Conservation (phyloP, 768 basidiomycete species). For the Pleurotus platypus region DNA sequence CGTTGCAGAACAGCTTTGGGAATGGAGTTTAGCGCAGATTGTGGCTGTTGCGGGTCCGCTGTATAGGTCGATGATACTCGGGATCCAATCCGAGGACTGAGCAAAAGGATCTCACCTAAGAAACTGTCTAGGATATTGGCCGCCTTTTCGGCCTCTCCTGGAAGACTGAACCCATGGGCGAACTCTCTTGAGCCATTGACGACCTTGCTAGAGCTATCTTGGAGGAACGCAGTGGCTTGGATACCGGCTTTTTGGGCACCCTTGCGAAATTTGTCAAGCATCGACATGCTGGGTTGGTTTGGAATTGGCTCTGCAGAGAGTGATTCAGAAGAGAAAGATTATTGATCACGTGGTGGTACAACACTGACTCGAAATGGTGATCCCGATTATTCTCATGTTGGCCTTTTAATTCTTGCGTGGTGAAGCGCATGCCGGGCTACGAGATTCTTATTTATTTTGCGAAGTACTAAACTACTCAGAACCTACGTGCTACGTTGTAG, state of each 20-base stretch:
- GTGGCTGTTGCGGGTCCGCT: constrained; percentile 87
- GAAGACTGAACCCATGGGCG: constrained; percentile 82
- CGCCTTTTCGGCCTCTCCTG: constrained; percentile 92
- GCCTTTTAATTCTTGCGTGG: no score
- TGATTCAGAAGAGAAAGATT: no score
- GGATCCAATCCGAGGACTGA: background rate
- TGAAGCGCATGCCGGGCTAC: no score
- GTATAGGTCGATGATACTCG: constrained; percentile 11
- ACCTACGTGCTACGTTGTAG: no score
- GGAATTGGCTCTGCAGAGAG: no score
- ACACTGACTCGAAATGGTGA: no score
- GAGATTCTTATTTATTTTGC: no score
- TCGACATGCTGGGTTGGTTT: constrained; percentile 26
- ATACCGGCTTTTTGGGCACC: constrained; percentile 80
- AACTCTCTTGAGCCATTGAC: constrained; percentile 75
- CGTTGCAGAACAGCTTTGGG: constrained; percentile 89
- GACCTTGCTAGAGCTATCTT: constrained; percentile 61
- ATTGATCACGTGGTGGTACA: no score
- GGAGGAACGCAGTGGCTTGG: constrained; percentile 76
- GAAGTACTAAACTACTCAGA: no score
- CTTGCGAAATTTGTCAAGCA: constrained; percentile 77
- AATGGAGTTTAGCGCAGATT: constrained; percentile 90
- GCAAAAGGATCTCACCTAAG: constrained; percentile 55
- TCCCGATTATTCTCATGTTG: no score
- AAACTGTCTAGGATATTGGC: constrained; percentile 89